Conservation (phyloP, 2,329 filamentous ascomycete genomes). For the Helicocarpus griseus region DNA sequence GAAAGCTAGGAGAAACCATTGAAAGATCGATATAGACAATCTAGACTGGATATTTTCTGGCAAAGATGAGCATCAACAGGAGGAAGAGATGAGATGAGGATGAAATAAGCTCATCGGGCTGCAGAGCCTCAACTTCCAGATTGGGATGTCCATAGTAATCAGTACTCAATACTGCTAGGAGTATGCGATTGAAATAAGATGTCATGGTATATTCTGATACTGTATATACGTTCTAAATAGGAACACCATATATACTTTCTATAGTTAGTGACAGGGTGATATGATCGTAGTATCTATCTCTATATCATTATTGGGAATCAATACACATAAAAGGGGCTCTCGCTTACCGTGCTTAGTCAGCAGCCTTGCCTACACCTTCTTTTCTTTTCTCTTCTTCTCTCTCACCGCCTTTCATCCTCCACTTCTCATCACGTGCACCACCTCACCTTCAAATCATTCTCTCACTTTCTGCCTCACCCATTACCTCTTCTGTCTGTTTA, state of each 20-base stretch:
- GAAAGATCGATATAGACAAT: neutral
- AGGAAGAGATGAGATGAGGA: neutral
- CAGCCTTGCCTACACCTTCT: neutral
- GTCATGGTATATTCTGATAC: too few relatives aligned
- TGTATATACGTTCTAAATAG: too few relatives aligned
- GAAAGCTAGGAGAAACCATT: neutral
- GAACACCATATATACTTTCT: too few relatives aligned
- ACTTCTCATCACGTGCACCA: neutral
- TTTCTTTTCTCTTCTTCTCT: too few relatives aligned
- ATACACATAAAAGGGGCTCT: too few relatives aligned
- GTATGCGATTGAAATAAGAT: too few relatives aligned
- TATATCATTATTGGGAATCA: too few relatives aligned
- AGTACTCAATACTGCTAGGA: too few relatives aligned
- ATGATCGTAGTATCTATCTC: too few relatives aligned
- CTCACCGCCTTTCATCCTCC: too few relatives aligned
- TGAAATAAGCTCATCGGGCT: constrained; percentile 1
- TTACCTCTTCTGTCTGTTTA: neutral
- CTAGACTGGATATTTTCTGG: neutral
- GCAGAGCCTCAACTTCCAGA: constrained; percentile 4
- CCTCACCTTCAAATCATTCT: neutral
- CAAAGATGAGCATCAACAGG: neutral
- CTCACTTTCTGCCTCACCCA: neutral
- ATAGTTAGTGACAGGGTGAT: too few relatives aligned
- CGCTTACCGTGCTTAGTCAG: neutral
- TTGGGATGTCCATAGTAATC: neutral